phyloP scores from a whole-genome alignment of 2,329 filamentous ascomycete genomes.

The Hymenoscyphus occultus region DNA sequence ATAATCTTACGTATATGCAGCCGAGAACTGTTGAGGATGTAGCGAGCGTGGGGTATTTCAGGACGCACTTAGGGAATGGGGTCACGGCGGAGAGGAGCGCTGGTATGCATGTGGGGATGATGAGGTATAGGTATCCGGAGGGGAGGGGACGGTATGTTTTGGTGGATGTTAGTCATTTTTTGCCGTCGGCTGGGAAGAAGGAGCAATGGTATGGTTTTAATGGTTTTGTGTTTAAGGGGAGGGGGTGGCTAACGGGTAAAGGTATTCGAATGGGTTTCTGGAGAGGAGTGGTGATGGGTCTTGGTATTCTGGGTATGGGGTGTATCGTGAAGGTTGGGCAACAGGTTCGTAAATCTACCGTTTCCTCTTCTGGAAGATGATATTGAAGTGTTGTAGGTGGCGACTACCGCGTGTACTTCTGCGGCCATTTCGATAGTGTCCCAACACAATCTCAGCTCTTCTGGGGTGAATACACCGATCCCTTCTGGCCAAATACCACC shows the following conservation, averaged over 20 bases:
- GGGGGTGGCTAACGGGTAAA: background rate
- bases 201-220: constrained; percentile 37
- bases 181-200: constrained; percentile 43
- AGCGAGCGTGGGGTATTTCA: constrained; percentile 53
- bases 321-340: background rate
- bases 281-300: constrained; percentile 3
- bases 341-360: background rate
- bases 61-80: constrained; percentile 47
- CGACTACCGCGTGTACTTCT: constrained; percentile 52
- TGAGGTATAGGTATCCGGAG: constrained; percentile 49
- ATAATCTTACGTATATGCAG: constrained; percentile 41
- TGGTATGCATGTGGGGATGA: constrained; percentile 48
- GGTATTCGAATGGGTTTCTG: constrained; percentile 44
- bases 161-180: constrained; percentile 48
- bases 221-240: constrained; percentile 27
- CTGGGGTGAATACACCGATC: constrained; percentile 4
- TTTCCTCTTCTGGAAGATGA: background rate
- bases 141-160: constrained; percentile 40
- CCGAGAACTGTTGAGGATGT: constrained; percentile 39
- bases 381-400: constrained; percentile 28
- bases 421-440: constrained; percentile 53
- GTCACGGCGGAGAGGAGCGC: constrained; percentile 49
- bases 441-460: constrained; percentile 44
- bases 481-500: background rate
- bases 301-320: constrained; percentile 2